These are phyloP conservation scores for Dacryopinax spathularia DNA, from an alignment of 768 basidiomycete genomes.

Conservation along the genomic window DNA sequence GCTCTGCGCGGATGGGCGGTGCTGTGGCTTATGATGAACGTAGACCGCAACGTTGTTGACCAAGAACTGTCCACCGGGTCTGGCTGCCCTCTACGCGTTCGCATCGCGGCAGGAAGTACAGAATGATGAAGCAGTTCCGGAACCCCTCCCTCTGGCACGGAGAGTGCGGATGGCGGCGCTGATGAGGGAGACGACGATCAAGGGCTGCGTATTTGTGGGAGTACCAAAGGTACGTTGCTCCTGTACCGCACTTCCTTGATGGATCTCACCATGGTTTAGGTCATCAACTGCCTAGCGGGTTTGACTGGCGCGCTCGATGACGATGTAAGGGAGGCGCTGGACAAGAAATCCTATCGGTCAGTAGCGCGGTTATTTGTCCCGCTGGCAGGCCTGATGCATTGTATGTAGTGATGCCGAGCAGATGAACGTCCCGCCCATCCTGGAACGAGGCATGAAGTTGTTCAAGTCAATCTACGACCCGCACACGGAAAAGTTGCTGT, in stretches of 20 bases:
- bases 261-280: constrained; percentile 31
- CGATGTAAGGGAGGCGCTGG: constrained; percentile 60
- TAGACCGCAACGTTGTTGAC: constrained; percentile 77
- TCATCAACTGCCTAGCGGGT: constrained; percentile 67
- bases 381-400: neutral
- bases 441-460: constrained; percentile 51
- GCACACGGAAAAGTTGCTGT: constrained; percentile 75
- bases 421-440: constrained; percentile 49
- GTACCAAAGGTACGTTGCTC: constrained; percentile 58
- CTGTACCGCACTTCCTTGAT: constrained; percentile 8
- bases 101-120: constrained; percentile 31
- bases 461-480: constrained; percentile 85
- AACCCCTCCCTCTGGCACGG: constrained; percentile 34
- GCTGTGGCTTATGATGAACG: constrained; percentile 17
- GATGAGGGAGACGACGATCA: constrained; percentile 80
- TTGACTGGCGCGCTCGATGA: constrained; percentile 64
- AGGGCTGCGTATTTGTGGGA: constrained; percentile 79
- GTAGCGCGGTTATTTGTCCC: constrained; percentile 17
- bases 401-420: constrained; percentile 24
- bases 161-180: constrained; percentile 62
- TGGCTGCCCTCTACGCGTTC: constrained; percentile 72
- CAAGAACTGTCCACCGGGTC: constrained; percentile 60
- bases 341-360: constrained; percentile 53
- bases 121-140: constrained; percentile 18
- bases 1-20: constrained; percentile 9